Evolutionary conservation across 2,329 filamentous ascomycete genomes (phyloP).

Genomic region (Endoconidiophora laricicola): DNA sequence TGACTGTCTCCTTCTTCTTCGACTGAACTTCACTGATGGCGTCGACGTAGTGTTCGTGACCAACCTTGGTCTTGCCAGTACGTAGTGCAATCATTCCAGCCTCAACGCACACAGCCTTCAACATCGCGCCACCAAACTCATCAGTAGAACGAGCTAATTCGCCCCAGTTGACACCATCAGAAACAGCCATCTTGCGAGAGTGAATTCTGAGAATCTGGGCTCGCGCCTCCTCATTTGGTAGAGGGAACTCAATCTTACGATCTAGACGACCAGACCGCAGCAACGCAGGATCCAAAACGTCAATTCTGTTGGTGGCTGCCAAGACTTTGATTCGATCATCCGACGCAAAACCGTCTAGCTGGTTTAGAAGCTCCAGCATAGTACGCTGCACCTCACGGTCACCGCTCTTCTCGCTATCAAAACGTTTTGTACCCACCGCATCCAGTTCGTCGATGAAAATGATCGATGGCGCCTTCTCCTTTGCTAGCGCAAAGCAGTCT

Average conservation of each 20-base stretch:
- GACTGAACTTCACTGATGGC: slow-evolving; percentile 91
- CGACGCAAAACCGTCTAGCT: slow-evolving; percentile 93
- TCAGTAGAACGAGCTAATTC: slow-evolving; percentile 93
- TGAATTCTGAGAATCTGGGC: slow-evolving; percentile 97
- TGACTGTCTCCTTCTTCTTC: slow-evolving; percentile 80
- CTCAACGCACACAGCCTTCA: slow-evolving; percentile 97
- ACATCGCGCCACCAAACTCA: slow-evolving; percentile 92
- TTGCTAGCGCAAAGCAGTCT: slow-evolving; percentile 92
- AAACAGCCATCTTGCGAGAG: slow-evolving; percentile 94
- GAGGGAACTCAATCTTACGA: slow-evolving; percentile 93
- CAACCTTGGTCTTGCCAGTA: slow-evolving; percentile 89
- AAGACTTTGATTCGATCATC: slow-evolving; percentile 95
- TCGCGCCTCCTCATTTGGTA: slow-evolving; percentile 93
- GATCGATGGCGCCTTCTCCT: slow-evolving; percentile 96
- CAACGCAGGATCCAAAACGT: slow-evolving; percentile 81
- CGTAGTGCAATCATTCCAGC: slow-evolving; percentile 97
- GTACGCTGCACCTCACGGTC: slow-evolving; percentile 96
- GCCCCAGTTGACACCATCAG: slow-evolving; percentile 84
- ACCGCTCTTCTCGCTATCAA: slow-evolving; percentile 95
- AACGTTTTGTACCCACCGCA: slow-evolving; percentile 95
- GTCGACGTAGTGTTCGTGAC: slow-evolving; percentile 97
- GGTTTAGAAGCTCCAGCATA: slow-evolving; percentile 96
- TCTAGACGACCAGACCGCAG: slow-evolving; percentile 85
- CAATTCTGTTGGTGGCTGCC: slow-evolving; percentile 84
- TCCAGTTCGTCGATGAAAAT: slow-evolving; percentile 99